Evolutionary conservation across 768 basidiomycete species (phyloP), one percentile per base, ranked within the genome.

Genomic region (Gymnopilus junonius): DNA sequence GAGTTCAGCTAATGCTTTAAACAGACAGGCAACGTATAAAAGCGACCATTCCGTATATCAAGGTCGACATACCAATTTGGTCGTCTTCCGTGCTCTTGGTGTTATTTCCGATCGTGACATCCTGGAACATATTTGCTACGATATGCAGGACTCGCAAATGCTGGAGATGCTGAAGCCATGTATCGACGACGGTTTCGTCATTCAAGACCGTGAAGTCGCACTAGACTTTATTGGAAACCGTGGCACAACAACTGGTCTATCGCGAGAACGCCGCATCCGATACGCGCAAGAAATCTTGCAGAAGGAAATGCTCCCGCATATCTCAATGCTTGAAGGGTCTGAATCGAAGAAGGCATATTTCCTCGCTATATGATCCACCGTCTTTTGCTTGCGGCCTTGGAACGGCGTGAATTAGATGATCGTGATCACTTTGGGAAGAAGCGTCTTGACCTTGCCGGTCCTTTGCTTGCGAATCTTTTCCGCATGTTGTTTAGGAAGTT

Each of bases 371-470:
- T 99, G 97, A 94, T 98, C 32, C 97, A 99, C 77, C 91, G 97
- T 64, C 83, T 99, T 27, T 80, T 98, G 0, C 86, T 97, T 20
- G 97, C 97, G 23, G 95, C 95, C 12, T 76, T 99, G 69, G 96
- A 98, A 73, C 85, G 97, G 46, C 84, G 97, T 69, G 97, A 99
- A 70, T 82, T 99, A 25, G 97, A 99, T 74, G 97, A 99, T 78
- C 94, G 97, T 80, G 97, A 99, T 79, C 97, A 99, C 77, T 99
- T 99, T 68, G 97, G 97, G 57, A 98, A 98, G 79, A 99, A 99
- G 78, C 88, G 97, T 34, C 81, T 99, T 63, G 97, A 99, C 77
- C 78, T 99, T 48, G 97, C 97, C 54, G 97, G 97, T 4, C 97
- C 97, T 58, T 77, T 99, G 29, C 83, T 99, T 50, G 94, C 97